Percentiles rank a stretch among this genome's conserved stretches.
These are phyloP conservation scores for Peniophora sp. DNA, from an alignment of 1,284 basidiomycete genomes.

Conservation along the genomic window DNA sequence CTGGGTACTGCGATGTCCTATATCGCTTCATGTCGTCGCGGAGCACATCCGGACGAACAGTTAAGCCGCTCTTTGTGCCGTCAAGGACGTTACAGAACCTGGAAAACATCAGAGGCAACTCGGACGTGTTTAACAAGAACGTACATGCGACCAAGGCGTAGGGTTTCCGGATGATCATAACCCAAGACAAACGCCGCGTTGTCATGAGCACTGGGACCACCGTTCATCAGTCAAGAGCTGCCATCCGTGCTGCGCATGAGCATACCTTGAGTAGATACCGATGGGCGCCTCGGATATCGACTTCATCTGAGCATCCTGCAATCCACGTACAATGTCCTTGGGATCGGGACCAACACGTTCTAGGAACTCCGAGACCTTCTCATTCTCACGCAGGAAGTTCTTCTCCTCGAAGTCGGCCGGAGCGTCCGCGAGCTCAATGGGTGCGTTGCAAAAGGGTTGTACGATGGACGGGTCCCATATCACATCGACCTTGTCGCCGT, in stretches of 20 bases:
- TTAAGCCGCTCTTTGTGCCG: conserved; percentile 51
- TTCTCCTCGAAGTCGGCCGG: conserved; percentile 2
- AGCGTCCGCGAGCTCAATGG: conserved; percentile 28
- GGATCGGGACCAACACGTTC: conserved; percentile 9
- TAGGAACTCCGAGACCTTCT: conserved; percentile 35
- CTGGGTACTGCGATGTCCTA: conserved; percentile 8
- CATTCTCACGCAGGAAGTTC: conserved; percentile 33
- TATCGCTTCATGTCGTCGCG: conserved; percentile 12
- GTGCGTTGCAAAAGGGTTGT: conserved; percentile 37
- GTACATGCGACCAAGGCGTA: conserved; percentile 53
- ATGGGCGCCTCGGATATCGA: neutral
- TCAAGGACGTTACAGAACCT: conserved; percentile 59
- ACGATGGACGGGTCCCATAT: conserved; percentile 39
- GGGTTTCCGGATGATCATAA: conserved; percentile 38
- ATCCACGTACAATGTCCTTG: conserved; percentile 17
- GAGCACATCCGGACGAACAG: conserved; percentile 26
- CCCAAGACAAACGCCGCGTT: conserved; percentile 42
- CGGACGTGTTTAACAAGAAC: conserved; percentile 13
- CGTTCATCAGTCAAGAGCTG: neutral
- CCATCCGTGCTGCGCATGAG: neutral
- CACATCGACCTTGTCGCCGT: conserved; percentile 32
- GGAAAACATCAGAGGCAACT: neutral
- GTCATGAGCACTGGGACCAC: conserved; percentile 32
- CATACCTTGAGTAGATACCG: neutral
- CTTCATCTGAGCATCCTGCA: conserved; percentile 28